Evolutionary conservation across 2,329 filamentous ascomycete genomes (phyloP).

Genomic region (Pochonia chlamydosporia): DNA sequence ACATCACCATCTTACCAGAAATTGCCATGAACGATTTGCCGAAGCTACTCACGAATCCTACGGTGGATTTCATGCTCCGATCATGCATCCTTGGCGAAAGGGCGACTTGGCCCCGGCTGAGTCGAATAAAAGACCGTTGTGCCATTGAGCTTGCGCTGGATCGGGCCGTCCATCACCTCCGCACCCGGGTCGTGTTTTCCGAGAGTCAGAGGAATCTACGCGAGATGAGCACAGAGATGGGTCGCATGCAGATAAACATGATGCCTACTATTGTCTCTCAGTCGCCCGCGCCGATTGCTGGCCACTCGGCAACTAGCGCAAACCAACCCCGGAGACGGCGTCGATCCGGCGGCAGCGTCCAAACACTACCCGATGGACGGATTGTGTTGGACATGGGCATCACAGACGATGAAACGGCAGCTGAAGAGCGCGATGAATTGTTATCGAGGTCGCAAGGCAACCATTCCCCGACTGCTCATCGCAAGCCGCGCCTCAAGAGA

Average conservation of each 20-base stretch:
- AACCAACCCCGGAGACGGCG: slow-evolving; percentile 35
- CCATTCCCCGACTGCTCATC: slow-evolving; percentile 20
- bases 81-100: slow-evolving; percentile 73
- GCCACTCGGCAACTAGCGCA: slow-evolving; percentile 8
- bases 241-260: slow-evolving; percentile 20
- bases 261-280: background rate
- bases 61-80: slow-evolving; percentile 76
- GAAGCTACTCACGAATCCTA: slow-evolving; percentile 76
- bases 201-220: slow-evolving; percentile 57
- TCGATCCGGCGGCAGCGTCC: slow-evolving; percentile 45
- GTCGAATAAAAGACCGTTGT: slow-evolving; percentile 78
- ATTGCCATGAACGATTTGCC: slow-evolving; percentile 70
- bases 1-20: slow-evolving; percentile 88
- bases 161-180: slow-evolving; percentile 62
- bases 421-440: slow-evolving; percentile 39
- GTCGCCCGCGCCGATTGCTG: background rate
- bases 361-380: slow-evolving; percentile 30
- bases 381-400: slow-evolving; percentile 31
- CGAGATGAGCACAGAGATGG: slow-evolving; percentile 29
- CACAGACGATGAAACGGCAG: slow-evolving; percentile 38
- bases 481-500: slow-evolving; percentile 36
- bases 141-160: slow-evolving; percentile 85
- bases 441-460: slow-evolving; percentile 21
- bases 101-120: slow-evolving; percentile 88
- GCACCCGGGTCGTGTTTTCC: slow-evolving; percentile 64